Evolutionary conservation across 2,329 filamentous ascomycete genomes (phyloP).

Genomic region (Helminthosporium solani): DNA sequence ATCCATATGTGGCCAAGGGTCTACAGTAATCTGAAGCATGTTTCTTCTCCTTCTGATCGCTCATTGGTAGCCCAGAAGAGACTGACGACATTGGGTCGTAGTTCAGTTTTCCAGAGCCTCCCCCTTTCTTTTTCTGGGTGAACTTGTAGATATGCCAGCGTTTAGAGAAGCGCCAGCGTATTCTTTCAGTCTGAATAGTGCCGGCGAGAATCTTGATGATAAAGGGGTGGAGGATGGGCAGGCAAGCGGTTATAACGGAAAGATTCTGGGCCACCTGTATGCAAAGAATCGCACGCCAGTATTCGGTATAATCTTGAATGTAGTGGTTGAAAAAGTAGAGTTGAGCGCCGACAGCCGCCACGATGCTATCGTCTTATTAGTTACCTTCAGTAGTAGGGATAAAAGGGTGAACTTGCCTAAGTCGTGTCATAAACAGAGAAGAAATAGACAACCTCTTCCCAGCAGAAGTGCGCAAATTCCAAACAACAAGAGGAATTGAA

Average conservation of each 20-base stretch:
- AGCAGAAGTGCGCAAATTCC: constrained; percentile 25
- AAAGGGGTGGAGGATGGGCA: constrained; percentile 28
- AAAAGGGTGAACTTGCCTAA: constrained; percentile 18
- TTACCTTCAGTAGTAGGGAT: background rate
- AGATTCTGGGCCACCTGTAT: constrained; percentile 32
- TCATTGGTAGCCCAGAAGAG: constrained; percentile 15
- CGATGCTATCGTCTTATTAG: constrained; percentile 18
- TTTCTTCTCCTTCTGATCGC: constrained; percentile 9
- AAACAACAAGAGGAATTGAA: constrained; percentile 28
- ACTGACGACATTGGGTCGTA: constrained; percentile 11
- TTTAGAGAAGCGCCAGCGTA: constrained; percentile 7
- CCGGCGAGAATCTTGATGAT: constrained; percentile 22
- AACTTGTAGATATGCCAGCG: constrained; percentile 3
- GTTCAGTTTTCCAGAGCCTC: background rate
- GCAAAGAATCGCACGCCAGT: constrained; percentile 24
- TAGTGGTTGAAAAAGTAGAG: constrained; percentile 25
- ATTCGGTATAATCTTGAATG: constrained; percentile 13
- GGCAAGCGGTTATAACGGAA: constrained; percentile 30
- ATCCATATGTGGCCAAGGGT: constrained; percentile 30
- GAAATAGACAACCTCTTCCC: constrained; percentile 28
- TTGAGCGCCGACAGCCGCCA: constrained; percentile 22
- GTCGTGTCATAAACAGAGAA: constrained; percentile 21
- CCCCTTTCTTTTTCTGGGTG: constrained; percentile 1
- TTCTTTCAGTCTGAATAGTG: constrained; percentile 12
- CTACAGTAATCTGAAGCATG: constrained; percentile 19